phyloP scores from a whole-genome alignment of 495 filamentous ascomycete genomes.

The Aspergillus carlsbadensis region DNA sequence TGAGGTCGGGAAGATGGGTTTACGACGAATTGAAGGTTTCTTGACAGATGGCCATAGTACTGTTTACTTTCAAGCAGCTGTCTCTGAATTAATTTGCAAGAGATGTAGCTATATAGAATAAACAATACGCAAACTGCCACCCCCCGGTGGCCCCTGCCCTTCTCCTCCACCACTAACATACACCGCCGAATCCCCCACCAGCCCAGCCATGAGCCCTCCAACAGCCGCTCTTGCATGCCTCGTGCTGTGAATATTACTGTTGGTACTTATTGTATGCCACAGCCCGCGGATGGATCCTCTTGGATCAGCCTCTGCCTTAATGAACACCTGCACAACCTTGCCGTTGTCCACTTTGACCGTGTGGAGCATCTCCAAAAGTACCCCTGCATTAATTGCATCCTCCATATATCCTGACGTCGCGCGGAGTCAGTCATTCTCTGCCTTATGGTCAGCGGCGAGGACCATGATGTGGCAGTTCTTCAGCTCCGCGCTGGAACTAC shows the following conservation, averaged over 20 bases:
- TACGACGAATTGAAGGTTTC: too few species aligned
- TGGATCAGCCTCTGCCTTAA: conserved; percentile 5
- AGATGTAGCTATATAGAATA: conserved; percentile 9
- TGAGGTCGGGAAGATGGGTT: too few species aligned
- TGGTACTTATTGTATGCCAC: conserved; percentile 2
- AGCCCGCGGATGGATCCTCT: conserved; percentile 1
- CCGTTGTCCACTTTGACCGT: background rate
- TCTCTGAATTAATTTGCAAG: too few species aligned
- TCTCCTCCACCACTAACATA: conserved; percentile 7
- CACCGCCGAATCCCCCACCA: conserved; percentile 4
- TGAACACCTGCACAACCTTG: conserved; percentile 3
- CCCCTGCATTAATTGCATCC: background rate
- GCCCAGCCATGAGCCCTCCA: conserved; percentile 2
- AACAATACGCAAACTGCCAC: conserved; percentile 1
- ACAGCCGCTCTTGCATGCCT: conserved; percentile 4
- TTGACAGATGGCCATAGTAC: too few species aligned
- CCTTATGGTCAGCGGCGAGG: background rate
- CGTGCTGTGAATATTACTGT: conserved; percentile 6
- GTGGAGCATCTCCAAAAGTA: conserved; percentile 1
- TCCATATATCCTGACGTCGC: conserved; percentile 5
- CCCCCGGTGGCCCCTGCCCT: conserved; percentile 2
- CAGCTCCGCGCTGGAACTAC: conserved; percentile 5
- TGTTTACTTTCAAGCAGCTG: too few species aligned
- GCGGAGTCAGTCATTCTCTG: background rate
- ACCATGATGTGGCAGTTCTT: conserved; percentile 7